Evolutionary conservation across 176 grass and related monocot genomes (phyloP), one percentile per base, ranked within the genome.

Genomic region (Themeda triandra): DNA sequence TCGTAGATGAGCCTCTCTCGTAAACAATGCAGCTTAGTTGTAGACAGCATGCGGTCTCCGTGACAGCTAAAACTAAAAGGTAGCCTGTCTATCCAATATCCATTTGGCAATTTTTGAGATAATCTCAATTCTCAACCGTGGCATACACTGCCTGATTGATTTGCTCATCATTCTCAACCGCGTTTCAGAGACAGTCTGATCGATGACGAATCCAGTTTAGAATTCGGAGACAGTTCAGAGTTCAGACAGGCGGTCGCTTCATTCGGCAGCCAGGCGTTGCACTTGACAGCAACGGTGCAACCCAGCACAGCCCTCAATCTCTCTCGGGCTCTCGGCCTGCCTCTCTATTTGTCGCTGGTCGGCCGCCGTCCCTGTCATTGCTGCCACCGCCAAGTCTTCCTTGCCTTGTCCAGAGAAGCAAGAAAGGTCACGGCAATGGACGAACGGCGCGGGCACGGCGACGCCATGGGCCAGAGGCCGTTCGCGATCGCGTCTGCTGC

Each of bases 11-110:
- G 40, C 13, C 42, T 48, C 71, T 25, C 5, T 41, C 64, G 62
- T 75, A 77, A 86, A 89, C 71, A 89, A 89, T 72, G 71, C 65
- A 23, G 63, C 71, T 42, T 86, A 76, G 83, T 86, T 89, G 88
- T 90, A 64, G 39, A 82, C 88, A 90, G 88, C 69, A 75, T 32
- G 82, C 40, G 30, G 33, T 36, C 35, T 76, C 23, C n/a, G 11
- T 41, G 7, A 27, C 42, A 74, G 41, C 46, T 41, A 66, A 75
- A 69, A 59, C 37, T 35, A 35, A 44, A 68, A 75, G 67, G 35
- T n/a, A 45, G 73, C 40, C 44, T n/a, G 69, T 2, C 13, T 60
- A 80, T 75, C 32, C 32, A 33, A 33, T 33, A 33, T 33, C 76
- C 76, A 87, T 87, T 63, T 82, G 79, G 36, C 86, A 18, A 49